Base-by-base conservation (phyloP, 345 rosid genomes). In the Diplotaxis tenuifolia region DNA sequence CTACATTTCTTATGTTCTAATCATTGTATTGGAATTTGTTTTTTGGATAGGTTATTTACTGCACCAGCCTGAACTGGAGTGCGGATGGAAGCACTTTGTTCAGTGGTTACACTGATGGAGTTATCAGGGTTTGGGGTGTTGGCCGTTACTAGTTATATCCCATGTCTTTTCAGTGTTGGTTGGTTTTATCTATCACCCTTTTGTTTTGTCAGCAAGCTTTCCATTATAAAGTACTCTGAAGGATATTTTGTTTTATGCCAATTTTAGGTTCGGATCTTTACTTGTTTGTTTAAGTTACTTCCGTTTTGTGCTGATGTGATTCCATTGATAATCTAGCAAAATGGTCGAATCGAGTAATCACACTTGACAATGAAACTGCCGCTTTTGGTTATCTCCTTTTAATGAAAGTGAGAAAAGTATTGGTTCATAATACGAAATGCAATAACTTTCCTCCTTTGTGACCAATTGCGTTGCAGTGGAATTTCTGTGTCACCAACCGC, bases 71-170 rank as follows among this genome's bases (percentile, higher is more conserved):
- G 85, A 89, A 71, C 89, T 94, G 98, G 98, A 94, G 94, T 70
- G 85, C 83, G 0, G 98, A 94, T 72, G 98, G 98, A 79, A 94
- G 95, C 83, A 89, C 96, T 40, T 70, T 94, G 82, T 94, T 89
- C 84, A 89, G 97, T 62, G 98, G 98, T 7, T 94, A 91, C 45
- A 94, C 97, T 0, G 98, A 94, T 70, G 97, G 98, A 36, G 97
- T 94, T 6, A 82, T 94, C 81, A 83, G 98, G 81, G 97, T 94
- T 53, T 94, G 98, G 98, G 98, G 97, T 12, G 74, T 94, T 20
- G 94, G 96, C 15, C 98, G 97, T 76, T 88, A 79, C 80, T 84
- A 86, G 66, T 47, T 8, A 28, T 31, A 28, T 31, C 70, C 27
- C 72, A 60, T 42, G 49, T 34, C 74, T 34, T 28, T 42, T 16